Evolutionary conservation across 2,329 filamentous ascomycete genomes (phyloP).

Genomic region (Ciborinia camelliae): DNA sequence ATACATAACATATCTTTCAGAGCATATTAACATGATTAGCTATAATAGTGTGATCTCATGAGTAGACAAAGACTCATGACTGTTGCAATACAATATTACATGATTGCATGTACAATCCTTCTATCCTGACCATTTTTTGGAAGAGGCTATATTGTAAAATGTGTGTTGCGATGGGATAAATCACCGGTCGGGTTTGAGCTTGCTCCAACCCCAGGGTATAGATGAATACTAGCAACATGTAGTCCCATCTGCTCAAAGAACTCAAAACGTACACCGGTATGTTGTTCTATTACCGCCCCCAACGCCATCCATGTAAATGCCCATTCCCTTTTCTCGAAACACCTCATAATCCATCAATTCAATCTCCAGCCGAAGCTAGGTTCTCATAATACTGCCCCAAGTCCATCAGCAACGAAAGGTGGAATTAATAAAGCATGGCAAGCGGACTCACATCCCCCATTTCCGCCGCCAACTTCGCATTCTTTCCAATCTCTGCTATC

Average conservation of each 20-base stretch:
- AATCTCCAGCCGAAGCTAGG: conserved; percentile 27
- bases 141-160: not conserved
- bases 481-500: conserved; percentile 25
- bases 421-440: conserved; percentile 23
- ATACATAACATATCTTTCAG: not conserved
- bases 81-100: not conserved
- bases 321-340: not conserved
- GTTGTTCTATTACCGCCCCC: not conserved
- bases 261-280: not conserved
- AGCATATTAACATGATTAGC: not conserved
- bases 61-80: not conserved
- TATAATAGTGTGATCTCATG: not conserved
- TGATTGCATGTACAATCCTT: not conserved
- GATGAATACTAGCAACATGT: not conserved
- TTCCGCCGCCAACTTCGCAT: conserved; percentile 39
- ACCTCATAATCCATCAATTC: conserved; percentile 21
- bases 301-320: conserved; percentile 17
- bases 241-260: not conserved
- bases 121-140: not conserved
- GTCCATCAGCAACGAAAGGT: conserved; percentile 31
- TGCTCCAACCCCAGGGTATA: not conserved
- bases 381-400: conserved; percentile 33
- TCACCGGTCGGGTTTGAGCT: not conserved
- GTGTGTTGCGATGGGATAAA: not conserved
- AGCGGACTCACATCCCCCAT: conserved; percentile 42